Percentiles rank a stretch among this genome's conserved stretches.
Conservation (phyloP, 2,329 filamentous ascomycete genomes). For the Chaetomiaceae sp. region DNA sequence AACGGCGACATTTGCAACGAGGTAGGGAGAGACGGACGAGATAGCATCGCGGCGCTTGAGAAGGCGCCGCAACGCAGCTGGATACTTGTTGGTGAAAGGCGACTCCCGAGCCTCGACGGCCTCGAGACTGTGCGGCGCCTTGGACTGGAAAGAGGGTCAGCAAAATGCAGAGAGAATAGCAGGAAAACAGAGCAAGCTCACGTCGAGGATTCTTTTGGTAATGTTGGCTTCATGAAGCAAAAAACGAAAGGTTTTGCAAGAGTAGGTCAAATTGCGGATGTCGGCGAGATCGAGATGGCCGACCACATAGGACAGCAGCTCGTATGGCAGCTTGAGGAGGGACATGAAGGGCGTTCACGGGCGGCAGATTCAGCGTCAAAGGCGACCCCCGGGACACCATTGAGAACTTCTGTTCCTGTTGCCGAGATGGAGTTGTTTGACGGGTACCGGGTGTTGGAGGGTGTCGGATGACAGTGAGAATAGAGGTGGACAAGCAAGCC, state of each 20-base stretch:
- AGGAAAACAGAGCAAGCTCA: constrained; percentile 28
- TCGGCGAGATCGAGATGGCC: constrained; percentile 53
- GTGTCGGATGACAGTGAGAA: too few species aligned
- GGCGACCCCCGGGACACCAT: not conserved
- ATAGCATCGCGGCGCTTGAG: constrained; percentile 58
- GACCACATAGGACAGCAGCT: constrained; percentile 58
- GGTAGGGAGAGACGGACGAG: constrained; percentile 57
- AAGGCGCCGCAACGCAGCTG: constrained; percentile 52
- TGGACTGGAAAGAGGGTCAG: constrained; percentile 28
- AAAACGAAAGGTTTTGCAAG: constrained; percentile 46
- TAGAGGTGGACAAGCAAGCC: too few species aligned
- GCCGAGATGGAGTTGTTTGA: not conserved
- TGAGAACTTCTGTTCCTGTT: not conserved
- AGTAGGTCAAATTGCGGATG: constrained; percentile 50
- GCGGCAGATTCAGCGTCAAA: not conserved
- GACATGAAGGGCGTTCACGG: constrained; percentile 26
- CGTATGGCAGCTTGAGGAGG: constrained; percentile 49
- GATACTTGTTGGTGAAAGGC: constrained; percentile 35
- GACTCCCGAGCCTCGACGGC: constrained; percentile 28
- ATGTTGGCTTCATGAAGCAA: constrained; percentile 51
- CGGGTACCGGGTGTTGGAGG: not conserved
- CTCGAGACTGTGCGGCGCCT: constrained; percentile 32
- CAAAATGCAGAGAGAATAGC: not conserved
- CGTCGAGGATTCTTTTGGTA: constrained; percentile 54
- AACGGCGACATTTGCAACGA: constrained; percentile 53